These are phyloP conservation scores for Digitaria exilis DNA, from an alignment of 202 grass and related monocot species.

Conservation along the genomic window DNA sequence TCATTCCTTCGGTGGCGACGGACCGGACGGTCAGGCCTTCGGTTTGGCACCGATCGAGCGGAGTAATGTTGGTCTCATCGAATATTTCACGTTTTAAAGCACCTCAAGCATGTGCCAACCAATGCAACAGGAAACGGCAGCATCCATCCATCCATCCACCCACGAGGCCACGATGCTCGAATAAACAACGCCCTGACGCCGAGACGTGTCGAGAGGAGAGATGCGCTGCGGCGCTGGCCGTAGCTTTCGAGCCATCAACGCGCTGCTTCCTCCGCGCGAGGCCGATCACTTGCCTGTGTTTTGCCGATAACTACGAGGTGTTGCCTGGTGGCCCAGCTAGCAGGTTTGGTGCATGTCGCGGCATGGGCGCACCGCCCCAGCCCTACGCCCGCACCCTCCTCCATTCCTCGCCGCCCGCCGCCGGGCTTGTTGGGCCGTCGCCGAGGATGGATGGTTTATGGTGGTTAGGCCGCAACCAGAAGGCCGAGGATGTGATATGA, in stretches of 20 bases:
- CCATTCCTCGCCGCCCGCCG: background rate
- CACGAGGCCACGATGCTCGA: background rate
- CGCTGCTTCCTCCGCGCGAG: background rate
- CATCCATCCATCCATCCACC: background rate
- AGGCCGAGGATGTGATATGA: no score
- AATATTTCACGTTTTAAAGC: background rate
- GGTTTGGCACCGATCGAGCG: background rate
- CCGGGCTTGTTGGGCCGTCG: background rate
- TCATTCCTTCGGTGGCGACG: background rate
- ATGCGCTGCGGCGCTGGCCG: background rate
- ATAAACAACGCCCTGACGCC: background rate
- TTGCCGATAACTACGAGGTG: slow-evolving; percentile 29
- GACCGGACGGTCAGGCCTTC: background rate
- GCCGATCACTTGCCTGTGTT: background rate
- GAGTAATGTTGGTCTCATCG: background rate
- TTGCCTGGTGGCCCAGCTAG: background rate
- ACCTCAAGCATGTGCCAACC: background rate
- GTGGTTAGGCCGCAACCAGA: background rate
- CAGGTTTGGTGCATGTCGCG: background rate
- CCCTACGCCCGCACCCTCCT: background rate
- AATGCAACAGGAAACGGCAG: background rate
- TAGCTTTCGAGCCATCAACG: slow-evolving; percentile 32
- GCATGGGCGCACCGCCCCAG: slow-evolving; percentile 8
- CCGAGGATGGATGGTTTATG: background rate
- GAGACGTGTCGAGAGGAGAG: background rate